These are phyloP conservation scores for Morella rubra DNA, from an alignment of 306 rosid genomes.

Conservation along the genomic window DNA sequence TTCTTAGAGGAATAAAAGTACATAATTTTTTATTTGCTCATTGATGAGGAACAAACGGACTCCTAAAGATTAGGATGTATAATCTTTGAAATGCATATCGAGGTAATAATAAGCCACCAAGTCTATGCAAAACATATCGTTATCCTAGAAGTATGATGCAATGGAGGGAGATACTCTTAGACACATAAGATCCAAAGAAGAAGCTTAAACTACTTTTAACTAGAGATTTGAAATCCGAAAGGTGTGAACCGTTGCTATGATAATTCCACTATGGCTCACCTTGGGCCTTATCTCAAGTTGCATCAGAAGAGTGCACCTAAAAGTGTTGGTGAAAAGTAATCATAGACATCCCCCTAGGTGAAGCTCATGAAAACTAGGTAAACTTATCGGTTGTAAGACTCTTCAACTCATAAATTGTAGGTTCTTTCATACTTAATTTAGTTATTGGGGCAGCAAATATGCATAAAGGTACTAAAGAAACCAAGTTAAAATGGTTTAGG, in stretches of 20 bases:
- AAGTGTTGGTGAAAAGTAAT: background rate
- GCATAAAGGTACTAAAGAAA: background rate
- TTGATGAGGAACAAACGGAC: too few relatives aligned
- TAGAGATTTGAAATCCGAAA: background rate
- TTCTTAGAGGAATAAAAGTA: too few relatives aligned
- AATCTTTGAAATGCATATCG: too few relatives aligned
- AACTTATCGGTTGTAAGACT: background rate
- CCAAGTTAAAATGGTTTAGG: conserved; percentile 4
- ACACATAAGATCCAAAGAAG: too few relatives aligned
- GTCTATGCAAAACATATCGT: too few relatives aligned
- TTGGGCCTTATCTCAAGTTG: background rate
- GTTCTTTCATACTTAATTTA: background rate
- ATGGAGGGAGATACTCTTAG: too few relatives aligned
- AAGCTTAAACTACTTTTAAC: background rate
- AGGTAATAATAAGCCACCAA: too few relatives aligned
- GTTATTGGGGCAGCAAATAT: background rate
- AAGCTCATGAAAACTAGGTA: background rate
- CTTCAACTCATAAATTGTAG: background rate
- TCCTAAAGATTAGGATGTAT: too few relatives aligned
- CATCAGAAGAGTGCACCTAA: background rate
- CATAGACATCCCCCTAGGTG: background rate
- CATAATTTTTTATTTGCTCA: too few relatives aligned
- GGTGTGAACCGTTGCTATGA: background rate
- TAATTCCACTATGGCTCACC: background rate
- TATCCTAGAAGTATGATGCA: too few relatives aligned